Percentiles rank a stretch among this genome's conserved stretches.
phyloP scores from a whole-genome alignment of 23 red algal genomes.

The Gracilaria vermiculophylla region DNA sequence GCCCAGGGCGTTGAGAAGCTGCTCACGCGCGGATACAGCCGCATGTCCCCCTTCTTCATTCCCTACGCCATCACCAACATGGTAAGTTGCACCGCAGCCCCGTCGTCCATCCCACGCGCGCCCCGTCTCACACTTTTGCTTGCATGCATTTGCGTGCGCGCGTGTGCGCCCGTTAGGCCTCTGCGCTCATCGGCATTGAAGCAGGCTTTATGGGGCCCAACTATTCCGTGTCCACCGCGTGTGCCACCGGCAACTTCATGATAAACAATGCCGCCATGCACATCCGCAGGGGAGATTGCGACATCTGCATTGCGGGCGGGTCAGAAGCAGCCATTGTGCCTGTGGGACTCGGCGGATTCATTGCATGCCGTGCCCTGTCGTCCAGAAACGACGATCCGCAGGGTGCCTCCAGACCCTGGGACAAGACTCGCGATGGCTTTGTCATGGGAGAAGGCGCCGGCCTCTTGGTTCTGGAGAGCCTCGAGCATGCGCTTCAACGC shows the following conservation, averaged over 20 bases:
- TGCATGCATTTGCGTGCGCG: background rate
- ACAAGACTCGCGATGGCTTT: slow-evolving; percentile 94
- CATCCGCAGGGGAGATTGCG: slow-evolving; percentile 92
- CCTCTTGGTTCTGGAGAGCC: slow-evolving; percentile 85
- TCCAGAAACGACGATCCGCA: slow-evolving; percentile 85
- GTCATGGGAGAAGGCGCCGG: slow-evolving; percentile 98
- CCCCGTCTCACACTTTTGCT: no score
- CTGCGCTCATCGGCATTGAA: slow-evolving; percentile 88
- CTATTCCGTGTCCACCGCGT: slow-evolving; percentile 94
- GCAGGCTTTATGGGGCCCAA: slow-evolving; percentile 92
- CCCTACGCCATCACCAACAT: slow-evolving; percentile 98
- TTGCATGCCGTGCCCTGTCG: slow-evolving; percentile 93
- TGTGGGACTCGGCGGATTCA: slow-evolving; percentile 94
- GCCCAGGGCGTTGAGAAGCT: slow-evolving; percentile 86
- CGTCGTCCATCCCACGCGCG: no score
- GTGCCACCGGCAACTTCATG: slow-evolving; percentile 94
- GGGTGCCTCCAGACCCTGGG: slow-evolving; percentile 86
- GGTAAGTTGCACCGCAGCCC: slow-evolving; percentile 36
- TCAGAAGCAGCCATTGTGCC: slow-evolving; percentile 92
- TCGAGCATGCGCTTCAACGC: slow-evolving; percentile 88
- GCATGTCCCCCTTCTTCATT: slow-evolving; percentile 99
- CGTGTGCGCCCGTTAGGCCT: background rate
- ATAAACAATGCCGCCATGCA: slow-evolving; percentile 95
- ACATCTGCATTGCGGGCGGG: slow-evolving; percentile 88
- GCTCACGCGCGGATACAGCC: slow-evolving; percentile 17